Percentiles rank a stretch among this genome's conserved stretches.
Evolutionary conservation across 768 basidiomycete genomes (phyloP).

Genomic region (Stropharia rugosoannulata): DNA sequence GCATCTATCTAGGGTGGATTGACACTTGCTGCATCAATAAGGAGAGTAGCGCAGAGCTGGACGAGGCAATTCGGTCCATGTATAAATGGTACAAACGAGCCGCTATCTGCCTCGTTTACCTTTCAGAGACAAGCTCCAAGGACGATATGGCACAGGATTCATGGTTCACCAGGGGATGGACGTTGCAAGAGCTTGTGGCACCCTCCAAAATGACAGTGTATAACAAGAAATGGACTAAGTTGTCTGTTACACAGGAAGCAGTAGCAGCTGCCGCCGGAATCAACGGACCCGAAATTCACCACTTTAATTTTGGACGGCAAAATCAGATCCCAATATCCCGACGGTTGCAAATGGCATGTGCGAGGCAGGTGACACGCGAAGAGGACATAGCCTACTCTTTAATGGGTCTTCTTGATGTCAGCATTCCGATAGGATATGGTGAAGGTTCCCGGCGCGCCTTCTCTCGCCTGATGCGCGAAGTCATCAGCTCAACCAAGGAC

Average conservation of each 20-base stretch:
- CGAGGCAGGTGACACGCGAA: not conserved
- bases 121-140: not conserved
- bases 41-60: not conserved
- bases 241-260: not conserved
- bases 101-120: not conserved
- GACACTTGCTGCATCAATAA: not conserved
- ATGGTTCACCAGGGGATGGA: slow-evolving; percentile 1
- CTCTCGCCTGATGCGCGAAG: not conserved
- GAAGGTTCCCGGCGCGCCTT: not conserved
- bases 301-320: not conserved
- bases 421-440: not conserved
- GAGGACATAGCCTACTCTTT: not conserved
- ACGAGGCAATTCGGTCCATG: not conserved
- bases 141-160: not conserved
- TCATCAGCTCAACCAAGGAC: not conserved
- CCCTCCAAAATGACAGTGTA: not conserved
- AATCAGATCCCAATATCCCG: not conserved
- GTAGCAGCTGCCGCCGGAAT: not conserved
- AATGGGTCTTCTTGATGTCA: not conserved
- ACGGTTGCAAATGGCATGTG: not conserved
- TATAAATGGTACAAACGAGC: not conserved
- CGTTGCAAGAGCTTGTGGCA: not conserved
- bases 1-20: not conserved
- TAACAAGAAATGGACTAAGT: not conserved
- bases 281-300: not conserved